These are phyloP conservation scores for Trichoderma endophyticum DNA, from an alignment of 2,329 filamentous ascomycete species.

Conservation along the genomic window DNA sequence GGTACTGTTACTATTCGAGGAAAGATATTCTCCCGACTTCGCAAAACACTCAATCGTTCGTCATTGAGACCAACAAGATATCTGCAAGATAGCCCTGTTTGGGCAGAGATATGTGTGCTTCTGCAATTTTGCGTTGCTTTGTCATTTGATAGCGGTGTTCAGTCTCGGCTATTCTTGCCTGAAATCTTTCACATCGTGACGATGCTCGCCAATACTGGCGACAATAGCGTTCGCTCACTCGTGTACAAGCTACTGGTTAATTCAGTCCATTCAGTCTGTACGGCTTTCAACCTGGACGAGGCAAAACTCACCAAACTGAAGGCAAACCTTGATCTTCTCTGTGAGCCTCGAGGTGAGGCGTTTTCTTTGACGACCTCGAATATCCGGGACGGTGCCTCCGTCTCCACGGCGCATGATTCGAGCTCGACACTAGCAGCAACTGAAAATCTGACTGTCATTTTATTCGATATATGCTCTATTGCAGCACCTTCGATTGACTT, in stretches of 20 bases:
- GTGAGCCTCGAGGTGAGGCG: slow-evolving; percentile 57
- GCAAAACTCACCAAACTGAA: slow-evolving; percentile 53
- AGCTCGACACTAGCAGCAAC: slow-evolving; percentile 52
- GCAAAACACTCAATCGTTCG: slow-evolving; percentile 65
- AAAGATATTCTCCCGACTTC: slow-evolving; percentile 61
- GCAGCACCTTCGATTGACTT: slow-evolving; percentile 63
- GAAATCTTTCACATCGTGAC: slow-evolving; percentile 70
- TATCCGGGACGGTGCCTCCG: slow-evolving; percentile 51
- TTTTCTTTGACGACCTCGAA: slow-evolving; percentile 48
- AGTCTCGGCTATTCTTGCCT: slow-evolving; percentile 64
- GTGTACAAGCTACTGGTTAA: slow-evolving; percentile 65
- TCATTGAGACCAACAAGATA: slow-evolving; percentile 64
- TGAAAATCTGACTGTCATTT: slow-evolving; percentile 58
- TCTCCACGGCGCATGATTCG: slow-evolving; percentile 53
- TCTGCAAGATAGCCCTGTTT: slow-evolving; percentile 64
- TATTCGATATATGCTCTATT: slow-evolving; percentile 62
- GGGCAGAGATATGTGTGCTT: slow-evolving; percentile 66
- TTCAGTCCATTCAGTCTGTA: slow-evolving; percentile 65
- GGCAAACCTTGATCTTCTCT: slow-evolving; percentile 55
- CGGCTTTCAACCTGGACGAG: slow-evolving; percentile 62
- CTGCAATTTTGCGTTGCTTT: slow-evolving; percentile 63
- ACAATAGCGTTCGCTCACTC: slow-evolving; percentile 52
- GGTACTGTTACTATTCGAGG: slow-evolving; percentile 64
- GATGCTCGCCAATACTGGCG: slow-evolving; percentile 65
- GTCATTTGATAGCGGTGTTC: slow-evolving; percentile 65